Conservation (phyloP, 805 yeast genomes). For the Hanseniaspora hatyaiensis region DNA sequence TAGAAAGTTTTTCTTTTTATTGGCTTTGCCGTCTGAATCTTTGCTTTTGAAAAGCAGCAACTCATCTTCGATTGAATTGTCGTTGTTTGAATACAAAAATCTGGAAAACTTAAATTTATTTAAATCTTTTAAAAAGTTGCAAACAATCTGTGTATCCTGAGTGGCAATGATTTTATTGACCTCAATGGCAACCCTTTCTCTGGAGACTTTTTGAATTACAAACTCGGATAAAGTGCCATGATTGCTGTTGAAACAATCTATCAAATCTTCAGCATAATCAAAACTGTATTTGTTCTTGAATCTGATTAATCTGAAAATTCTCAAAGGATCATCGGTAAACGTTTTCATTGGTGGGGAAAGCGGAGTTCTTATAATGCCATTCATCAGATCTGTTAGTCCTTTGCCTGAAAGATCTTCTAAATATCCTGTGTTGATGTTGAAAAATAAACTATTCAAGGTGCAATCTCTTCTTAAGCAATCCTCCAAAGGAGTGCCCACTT, state of each 20-base stretch:
- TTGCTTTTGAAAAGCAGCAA: not conserved
- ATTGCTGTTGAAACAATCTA: slow-evolving; percentile 45
- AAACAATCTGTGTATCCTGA: not conserved
- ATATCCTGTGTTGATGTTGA: slow-evolving; percentile 52
- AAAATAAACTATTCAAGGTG: slow-evolving; percentile 83
- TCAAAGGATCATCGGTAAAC: slow-evolving; percentile 83
- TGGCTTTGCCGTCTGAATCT: not conserved
- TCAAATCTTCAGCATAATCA: slow-evolving; percentile 37
- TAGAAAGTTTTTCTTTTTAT: not conserved
- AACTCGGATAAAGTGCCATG: slow-evolving; percentile 45
- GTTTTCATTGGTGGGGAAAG: slow-evolving; percentile 64
- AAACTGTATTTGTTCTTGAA: slow-evolving; percentile 75
- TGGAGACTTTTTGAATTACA: slow-evolving; percentile 61
- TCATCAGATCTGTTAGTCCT: slow-evolving; percentile 61
- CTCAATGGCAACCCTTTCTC: slow-evolving; percentile 85
- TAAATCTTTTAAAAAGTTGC: slow-evolving; percentile 5
- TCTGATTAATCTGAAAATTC: slow-evolving; percentile 74
- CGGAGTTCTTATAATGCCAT: slow-evolving; percentile 77
- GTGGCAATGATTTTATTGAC: slow-evolving; percentile 52
- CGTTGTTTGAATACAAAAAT: slow-evolving; percentile 11
- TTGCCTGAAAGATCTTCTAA: slow-evolving; percentile 76
- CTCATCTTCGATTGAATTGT: not conserved
- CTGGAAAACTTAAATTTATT: not conserved
- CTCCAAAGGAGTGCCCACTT: slow-evolving; percentile 79
- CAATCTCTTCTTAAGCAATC: slow-evolving; percentile 94